These are phyloP conservation scores for Cornus florida DNA, from an alignment of 148 eudicot genomes.

Conservation along the genomic window DNA sequence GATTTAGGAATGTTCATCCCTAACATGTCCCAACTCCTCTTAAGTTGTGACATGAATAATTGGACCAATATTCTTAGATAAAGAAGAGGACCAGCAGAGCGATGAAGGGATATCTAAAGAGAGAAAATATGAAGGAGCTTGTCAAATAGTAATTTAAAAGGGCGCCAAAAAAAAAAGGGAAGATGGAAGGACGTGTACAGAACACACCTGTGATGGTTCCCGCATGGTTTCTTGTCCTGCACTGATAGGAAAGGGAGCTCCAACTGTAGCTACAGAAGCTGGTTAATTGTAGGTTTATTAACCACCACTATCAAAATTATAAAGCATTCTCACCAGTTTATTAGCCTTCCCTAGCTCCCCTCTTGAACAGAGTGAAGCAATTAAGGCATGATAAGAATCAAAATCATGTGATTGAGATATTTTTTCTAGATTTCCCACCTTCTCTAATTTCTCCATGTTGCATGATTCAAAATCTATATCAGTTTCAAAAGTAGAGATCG, in stretches of 20 bases:
- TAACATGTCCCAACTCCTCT: neutral
- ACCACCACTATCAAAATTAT: conserved; percentile 9
- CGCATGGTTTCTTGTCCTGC: neutral
- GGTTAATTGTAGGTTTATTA: neutral
- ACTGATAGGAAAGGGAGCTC: neutral
- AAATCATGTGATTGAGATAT: conserved; percentile 29
- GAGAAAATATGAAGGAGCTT: neutral
- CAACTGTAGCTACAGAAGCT: neutral
- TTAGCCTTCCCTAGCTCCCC: conserved; percentile 61
- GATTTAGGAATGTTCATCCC: neutral
- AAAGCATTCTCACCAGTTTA: conserved; percentile 51
- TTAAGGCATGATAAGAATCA: conserved; percentile 49
- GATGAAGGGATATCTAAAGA: neutral
- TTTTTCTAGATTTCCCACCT: conserved; percentile 16
- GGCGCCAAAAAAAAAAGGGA: neutral
- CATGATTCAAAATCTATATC: conserved; percentile 6
- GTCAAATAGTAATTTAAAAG: neutral
- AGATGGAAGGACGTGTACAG: neutral
- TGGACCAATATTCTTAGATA: neutral
- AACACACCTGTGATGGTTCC: conserved; percentile 10
- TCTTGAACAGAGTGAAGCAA: conserved; percentile 60
- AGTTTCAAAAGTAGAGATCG: conserved; percentile 10
- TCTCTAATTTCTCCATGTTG: conserved; percentile 15
- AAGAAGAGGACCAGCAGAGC: neutral
- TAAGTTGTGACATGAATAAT: conserved; percentile 1